Evolutionary conservation across 1,139 yeast genomes (phyloP), one percentile per base, ranked within the genome.

Genomic region (Nakaseomyces delphensis): DNA sequence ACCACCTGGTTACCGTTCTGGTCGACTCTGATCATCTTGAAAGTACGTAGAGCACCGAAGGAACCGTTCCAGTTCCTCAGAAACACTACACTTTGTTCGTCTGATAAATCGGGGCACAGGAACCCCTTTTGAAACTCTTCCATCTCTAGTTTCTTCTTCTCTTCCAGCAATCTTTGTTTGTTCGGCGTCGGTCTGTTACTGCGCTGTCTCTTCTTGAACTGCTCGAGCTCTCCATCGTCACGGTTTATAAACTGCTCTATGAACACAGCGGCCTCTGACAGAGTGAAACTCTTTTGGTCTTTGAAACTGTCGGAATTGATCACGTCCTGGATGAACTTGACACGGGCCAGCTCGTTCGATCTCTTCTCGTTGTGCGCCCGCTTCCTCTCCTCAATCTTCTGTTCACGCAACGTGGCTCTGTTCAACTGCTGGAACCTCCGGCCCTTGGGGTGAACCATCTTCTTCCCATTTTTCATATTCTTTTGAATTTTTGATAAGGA

Each of bases 151-250:
- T 79, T 77, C 38, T 70, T 70, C 54, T 75, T 76, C 49, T 74
- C 75, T 53, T 83, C 83, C 46, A 87, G 63, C 28, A 73, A 55
- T 50, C 77, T 79, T 56, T 85, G 95, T 57, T 79, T 76, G 47
- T 72, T 73, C 8, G 83, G 65, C 16, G 85, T 73, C 7, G 97
- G 96, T 64, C 97, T 74, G n/a, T 95, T 94, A 13, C 87, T 79
- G 57, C 95, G 74, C 68, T 95, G 75, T 43, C 71, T 75, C 4
- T 60, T 64, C 50, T 73, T 74, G 46, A 83, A 66, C 45, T 68
- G 67, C 11, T 73, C 73, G 43, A 89, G 63, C 59, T 86, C 96
- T 15, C 76, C 86, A 53, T 80, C 83, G 56, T 78, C 80, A 59
- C 94, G 73, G 15, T 72, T 61, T n/a, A 85, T 66, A 54, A 77